A percentile compares a stretch with the other conserved stretches of the same genome.
phyloP scores from a whole-genome alignment of 495 filamentous ascomycete genomes.

The Penicillium paradoxum region DNA sequence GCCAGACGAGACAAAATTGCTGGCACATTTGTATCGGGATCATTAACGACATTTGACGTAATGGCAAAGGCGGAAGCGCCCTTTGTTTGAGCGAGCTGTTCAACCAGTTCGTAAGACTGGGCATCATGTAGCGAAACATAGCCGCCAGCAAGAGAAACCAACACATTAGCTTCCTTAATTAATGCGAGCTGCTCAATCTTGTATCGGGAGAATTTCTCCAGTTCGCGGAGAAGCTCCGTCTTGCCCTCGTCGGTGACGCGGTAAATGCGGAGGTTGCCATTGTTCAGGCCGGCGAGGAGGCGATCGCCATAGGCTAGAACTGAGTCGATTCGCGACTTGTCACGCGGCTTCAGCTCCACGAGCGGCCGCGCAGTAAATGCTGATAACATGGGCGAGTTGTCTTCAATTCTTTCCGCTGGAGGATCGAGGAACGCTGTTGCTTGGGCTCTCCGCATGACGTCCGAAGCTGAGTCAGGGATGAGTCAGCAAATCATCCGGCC shows the following conservation, averaged over 20 bases:
- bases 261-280: slow-evolving; percentile 84
- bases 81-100: slow-evolving; percentile 75
- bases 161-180: slow-evolving; percentile 87
- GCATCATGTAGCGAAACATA: slow-evolving; percentile 86
- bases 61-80: slow-evolving; percentile 88
- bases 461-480: slow-evolving; percentile 11
- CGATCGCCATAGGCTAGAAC: slow-evolving; percentile 89
- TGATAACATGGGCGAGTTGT: slow-evolving; percentile 68
- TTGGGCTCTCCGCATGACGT: slow-evolving; percentile 11
- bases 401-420: slow-evolving; percentile 18
- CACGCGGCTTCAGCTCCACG: slow-evolving; percentile 89
- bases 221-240: slow-evolving; percentile 82
- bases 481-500: neutral
- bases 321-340: slow-evolving; percentile 93
- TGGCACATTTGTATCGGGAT: slow-evolving; percentile 76
- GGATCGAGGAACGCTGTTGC: slow-evolving; percentile 2
- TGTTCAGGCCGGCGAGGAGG: slow-evolving; percentile 84
- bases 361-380: slow-evolving; percentile 95
- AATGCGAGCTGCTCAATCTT: slow-evolving; percentile 89
- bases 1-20: slow-evolving; percentile 86
- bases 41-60: slow-evolving; percentile 90
- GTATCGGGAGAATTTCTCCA: slow-evolving; percentile 87
- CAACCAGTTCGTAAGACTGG: slow-evolving; percentile 72
- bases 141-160: slow-evolving; percentile 85
- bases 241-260: slow-evolving; percentile 68